A percentile compares a stretch with the other conserved stretches of the same genome.
Evolutionary conservation across 176 grass and related monocot genomes (phyloP).

Genomic region (Musa acuminata): DNA sequence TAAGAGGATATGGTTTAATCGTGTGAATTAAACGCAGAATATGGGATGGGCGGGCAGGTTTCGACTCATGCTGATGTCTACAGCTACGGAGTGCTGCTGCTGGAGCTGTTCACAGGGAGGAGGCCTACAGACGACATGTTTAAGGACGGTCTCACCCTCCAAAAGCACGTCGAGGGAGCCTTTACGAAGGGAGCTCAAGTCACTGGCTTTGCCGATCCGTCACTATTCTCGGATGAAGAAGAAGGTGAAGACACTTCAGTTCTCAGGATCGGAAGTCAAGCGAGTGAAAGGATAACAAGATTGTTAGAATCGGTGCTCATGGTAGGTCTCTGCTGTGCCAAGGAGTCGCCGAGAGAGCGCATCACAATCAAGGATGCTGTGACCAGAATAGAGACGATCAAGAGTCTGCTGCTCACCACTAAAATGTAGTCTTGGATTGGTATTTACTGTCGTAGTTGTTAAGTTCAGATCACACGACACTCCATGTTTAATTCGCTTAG

Average conservation of each 20-base stretch:
- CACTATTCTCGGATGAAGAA: constrained; percentile 13
- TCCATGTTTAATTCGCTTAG: no score
- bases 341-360: constrained; percentile 5
- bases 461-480: no score
- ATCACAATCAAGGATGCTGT: constrained; percentile 3
- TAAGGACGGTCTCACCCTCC: neutral
- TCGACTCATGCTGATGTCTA: constrained; percentile 18
- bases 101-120: constrained; percentile 17
- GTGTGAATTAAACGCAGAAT: constrained; percentile 13
- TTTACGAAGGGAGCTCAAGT: neutral
- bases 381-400: neutral
- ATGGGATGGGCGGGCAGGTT: constrained; percentile 18
- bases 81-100: constrained; percentile 16
- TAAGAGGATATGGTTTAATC: neutral
- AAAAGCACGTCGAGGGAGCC: neutral
- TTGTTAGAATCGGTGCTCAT: constrained; percentile 6
- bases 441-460: no score
- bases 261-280: neutral
- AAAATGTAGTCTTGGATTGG: constrained; percentile 20
- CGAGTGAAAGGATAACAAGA: neutral
- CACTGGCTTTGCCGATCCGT: neutral
- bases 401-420: neutral
- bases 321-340: neutral
- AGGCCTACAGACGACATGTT: constrained; percentile 21
- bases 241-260: neutral